Evolutionary conservation across 192 early-diverging fungal genomes (phyloP), one percentile per base, ranked within the genome.

Genomic region (Mortierella claussenii): DNA sequence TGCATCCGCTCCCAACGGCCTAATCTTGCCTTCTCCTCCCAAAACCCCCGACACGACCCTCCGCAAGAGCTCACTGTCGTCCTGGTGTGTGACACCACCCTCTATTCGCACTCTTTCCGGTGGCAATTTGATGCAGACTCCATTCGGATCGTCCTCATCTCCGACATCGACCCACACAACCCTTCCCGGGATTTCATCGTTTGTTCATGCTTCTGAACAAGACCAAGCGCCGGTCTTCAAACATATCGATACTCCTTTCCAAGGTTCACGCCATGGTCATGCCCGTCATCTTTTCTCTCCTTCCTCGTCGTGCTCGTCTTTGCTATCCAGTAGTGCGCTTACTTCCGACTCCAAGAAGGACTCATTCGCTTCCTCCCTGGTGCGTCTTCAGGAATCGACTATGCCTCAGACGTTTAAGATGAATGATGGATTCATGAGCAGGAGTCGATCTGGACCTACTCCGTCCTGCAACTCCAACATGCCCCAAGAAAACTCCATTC

Each of bases 11-110:
- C 44, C 55, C 43, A 28, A 59, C 24, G 50, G 44, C 26, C 30
- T 76, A 45, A 67, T 66, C 18, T 44, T 76, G 30, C 71, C 71
- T 4, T 76, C 71, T 0, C 71, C 64, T 24, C 71, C 71, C 18
- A 76, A 67, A 55, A 76, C 71, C 0, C 64, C 71, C 18, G 71
- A 76, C 21, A n/a, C 50, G 4, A 37, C 7, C 8, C 71, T 51
- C 27, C 71, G 58, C 48, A 60, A 66, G 34, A 61, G 52, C 46
- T 20, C 64, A 5, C 45, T 67, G 10, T 59, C 60, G 17, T 40
- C 63, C 0, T 76, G 71, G 71, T 55, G 64, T 26, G 52, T 56
- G 7, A 66, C 71, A 7, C 52, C 64, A 24, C 64, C 71, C 5
- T 17, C 55, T 15, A 20, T 27, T 20, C 53, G 52, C 1, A 28